These are phyloP conservation scores for Wallacemonas sp. DNA, from an alignment of 208 protist species.

Conservation along the genomic window DNA sequence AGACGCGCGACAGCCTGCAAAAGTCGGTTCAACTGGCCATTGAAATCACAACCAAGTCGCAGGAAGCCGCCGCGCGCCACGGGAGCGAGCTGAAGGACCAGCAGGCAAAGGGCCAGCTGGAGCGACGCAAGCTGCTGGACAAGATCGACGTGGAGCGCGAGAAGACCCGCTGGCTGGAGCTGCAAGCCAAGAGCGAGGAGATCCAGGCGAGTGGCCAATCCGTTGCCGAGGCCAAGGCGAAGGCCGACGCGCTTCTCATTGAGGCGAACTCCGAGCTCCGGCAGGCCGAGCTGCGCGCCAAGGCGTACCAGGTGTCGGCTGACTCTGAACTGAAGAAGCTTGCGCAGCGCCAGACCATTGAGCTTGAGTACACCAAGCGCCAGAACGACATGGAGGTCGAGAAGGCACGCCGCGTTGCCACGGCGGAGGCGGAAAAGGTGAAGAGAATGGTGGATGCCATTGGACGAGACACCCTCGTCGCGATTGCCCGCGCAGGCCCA, in stretches of 20 bases:
- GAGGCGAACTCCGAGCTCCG: slow-evolving; percentile 88
- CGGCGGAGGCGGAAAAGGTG: slow-evolving; percentile 92
- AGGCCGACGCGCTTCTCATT: slow-evolving; percentile 89
- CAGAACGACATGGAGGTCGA: slow-evolving; percentile 90
- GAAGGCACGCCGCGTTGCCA: slow-evolving; percentile 68
- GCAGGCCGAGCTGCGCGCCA: slow-evolving; percentile 82
- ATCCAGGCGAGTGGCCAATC: slow-evolving; percentile 93
- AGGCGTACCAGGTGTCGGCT: slow-evolving; percentile 82
- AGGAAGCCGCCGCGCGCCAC: slow-evolving; percentile 93
- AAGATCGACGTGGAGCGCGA: slow-evolving; percentile 87
- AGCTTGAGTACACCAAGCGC: slow-evolving; percentile 77
- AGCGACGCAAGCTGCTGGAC: slow-evolving; percentile 92
- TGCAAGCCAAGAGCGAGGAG: slow-evolving; percentile 92
- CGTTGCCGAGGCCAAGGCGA: slow-evolving; percentile 90
- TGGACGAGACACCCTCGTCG: slow-evolving; percentile 89
- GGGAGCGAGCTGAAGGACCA: slow-evolving; percentile 93
- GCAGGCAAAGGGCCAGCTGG: slow-evolving; percentile 89
- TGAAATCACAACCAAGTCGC: slow-evolving; percentile 97
- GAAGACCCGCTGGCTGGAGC: slow-evolving; percentile 79
- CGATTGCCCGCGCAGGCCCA: slow-evolving; percentile 92
- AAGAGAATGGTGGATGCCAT: slow-evolving; percentile 85
- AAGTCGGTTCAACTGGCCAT: slow-evolving; percentile 98
- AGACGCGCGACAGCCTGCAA: slow-evolving; percentile 94
- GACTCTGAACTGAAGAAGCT: slow-evolving; percentile 88
- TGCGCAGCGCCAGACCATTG: slow-evolving; percentile 77